Conservation (phyloP, 2,329 filamentous ascomycete genomes). For the Leptosphaerulina australis region DNA sequence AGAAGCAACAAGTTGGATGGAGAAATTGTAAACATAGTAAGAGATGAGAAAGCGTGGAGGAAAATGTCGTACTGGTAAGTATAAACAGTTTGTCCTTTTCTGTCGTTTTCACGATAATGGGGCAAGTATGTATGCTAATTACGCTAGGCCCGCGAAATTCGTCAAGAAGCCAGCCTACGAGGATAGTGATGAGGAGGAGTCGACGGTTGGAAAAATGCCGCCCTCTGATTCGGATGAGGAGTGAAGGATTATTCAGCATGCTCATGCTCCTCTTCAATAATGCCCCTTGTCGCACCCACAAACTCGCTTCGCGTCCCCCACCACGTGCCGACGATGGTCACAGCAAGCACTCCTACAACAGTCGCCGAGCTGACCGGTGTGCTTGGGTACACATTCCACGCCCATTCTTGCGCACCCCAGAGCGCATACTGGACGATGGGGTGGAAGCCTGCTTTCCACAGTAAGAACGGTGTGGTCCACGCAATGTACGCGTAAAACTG, state of each 20-base stretch:
- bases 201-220: constrained; percentile 82
- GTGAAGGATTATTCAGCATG: constrained; percentile 46
- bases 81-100: constrained; percentile 3
- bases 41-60: constrained; percentile 90
- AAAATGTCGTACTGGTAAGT: constrained; percentile 80
- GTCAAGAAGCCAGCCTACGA: constrained; percentile 65
- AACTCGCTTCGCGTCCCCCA: constrained; percentile 57
- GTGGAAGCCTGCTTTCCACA: constrained; percentile 77
- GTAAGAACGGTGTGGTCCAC: constrained; percentile 85
- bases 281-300: constrained; percentile 44
- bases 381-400: constrained; percentile 94
- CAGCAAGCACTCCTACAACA: constrained; percentile 73
- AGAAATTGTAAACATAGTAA: constrained; percentile 90
- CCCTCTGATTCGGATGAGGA: constrained; percentile 77
- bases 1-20: constrained; percentile 79
- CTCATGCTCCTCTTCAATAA: constrained; percentile 37
- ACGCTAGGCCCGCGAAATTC: constrained; percentile 74
- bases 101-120: too few species aligned
- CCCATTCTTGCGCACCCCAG: constrained; percentile 85
- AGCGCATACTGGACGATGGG: constrained; percentile 69
- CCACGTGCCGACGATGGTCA: constrained; percentile 70
- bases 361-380: constrained; percentile 66
- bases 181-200: constrained; percentile 77
- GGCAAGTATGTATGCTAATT: constrained; percentile 15
- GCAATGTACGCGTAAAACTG: constrained; percentile 93